Evolutionary conservation across 164 flowering plant genomes (phyloP), one percentile per base, ranked within the genome.

Genomic region (Litsea cubeba): DNA sequence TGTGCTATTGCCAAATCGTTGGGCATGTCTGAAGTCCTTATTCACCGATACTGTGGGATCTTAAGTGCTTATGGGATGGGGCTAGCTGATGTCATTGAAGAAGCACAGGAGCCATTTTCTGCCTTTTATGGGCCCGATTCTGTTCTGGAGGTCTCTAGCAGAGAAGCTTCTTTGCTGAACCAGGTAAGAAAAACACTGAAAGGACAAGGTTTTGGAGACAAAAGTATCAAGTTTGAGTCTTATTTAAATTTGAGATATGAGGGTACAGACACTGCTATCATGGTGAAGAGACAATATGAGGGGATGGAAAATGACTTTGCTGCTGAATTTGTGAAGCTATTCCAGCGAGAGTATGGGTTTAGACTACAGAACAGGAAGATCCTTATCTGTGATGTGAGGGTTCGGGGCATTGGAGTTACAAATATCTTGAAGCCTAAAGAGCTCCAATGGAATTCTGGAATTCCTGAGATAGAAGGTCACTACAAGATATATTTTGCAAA

Each of bases 61-160:
- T 84, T 93, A 76, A 95, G 99, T 84, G 99, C 99, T 20, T 95
- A 95, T 73, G 99, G 99, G 1, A 95, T 95, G 99, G 99, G 99
- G 71, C 76, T 95, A 80, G 98, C 99, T 22, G 97, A 95, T 87
- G 99, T 93, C 28, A 79, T 95, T 69, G 98, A 95, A 82, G 99
- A 95, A 79, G 89, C 87, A 63, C 99, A 93, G 77, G 97, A 91
- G 82, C 99, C 99, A 3, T 95, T 85, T 78, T 85, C 97, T 80
- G 89, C 97, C 72, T 87, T 89, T 71, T 95, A 95, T 81, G 81
- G 84, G 46, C 83, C 83, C 18, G 87, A 86, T 67, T 87, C 98
- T 23, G 49, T 88, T 12, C 71, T 71, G 24, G 97, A 95, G 79
- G 91, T 88, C 70, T 82, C 88, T 69, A 83, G 76, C 5, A 83